These are phyloP conservation scores for Hypsizygus marmoreus DNA, from an alignment of 768 basidiomycete genomes.

Conservation along the genomic window DNA sequence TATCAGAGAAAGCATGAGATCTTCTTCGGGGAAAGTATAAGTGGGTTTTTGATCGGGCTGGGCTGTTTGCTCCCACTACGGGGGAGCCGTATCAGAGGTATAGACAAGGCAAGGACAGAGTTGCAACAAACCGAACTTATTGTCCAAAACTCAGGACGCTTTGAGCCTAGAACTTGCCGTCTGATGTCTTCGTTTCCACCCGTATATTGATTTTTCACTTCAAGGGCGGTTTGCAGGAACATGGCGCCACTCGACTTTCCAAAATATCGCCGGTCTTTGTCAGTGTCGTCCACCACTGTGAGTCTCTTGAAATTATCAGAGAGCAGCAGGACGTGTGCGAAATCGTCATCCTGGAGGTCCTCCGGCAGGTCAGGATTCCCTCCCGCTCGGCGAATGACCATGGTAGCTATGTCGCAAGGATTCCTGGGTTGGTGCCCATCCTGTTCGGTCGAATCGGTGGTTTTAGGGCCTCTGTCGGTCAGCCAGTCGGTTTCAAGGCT, in stretches of 20 bases:
- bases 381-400: conserved; percentile 33
- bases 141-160: conserved; percentile 38
- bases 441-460: neutral
- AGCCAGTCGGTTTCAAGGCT: conserved; percentile 17
- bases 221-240: conserved; percentile 55
- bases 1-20: conserved; percentile 52
- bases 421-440: conserved; percentile 3
- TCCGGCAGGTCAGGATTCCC: conserved; percentile 15
- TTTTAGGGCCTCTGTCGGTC: neutral
- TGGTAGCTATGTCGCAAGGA: conserved; percentile 31
- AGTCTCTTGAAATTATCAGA: conserved; percentile 37
- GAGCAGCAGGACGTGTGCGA: conserved; percentile 28
- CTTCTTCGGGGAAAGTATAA: conserved; percentile 49
- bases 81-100: neutral
- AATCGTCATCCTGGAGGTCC: conserved; percentile 37
- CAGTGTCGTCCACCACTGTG: conserved; percentile 32
- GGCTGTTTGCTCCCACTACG: conserved; percentile 37
- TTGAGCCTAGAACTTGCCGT: conserved; percentile 14
- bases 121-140: conserved; percentile 28
- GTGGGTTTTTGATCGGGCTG: conserved; percentile 12
- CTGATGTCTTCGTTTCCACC: conserved; percentile 31
- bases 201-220: conserved; percentile 58
- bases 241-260: conserved; percentile 59
- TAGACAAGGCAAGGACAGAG: neutral
- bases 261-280: conserved; percentile 50